phyloP scores from a whole-genome alignment of 306 rosid species.

The Cyclanthera cordifolia region DNA sequence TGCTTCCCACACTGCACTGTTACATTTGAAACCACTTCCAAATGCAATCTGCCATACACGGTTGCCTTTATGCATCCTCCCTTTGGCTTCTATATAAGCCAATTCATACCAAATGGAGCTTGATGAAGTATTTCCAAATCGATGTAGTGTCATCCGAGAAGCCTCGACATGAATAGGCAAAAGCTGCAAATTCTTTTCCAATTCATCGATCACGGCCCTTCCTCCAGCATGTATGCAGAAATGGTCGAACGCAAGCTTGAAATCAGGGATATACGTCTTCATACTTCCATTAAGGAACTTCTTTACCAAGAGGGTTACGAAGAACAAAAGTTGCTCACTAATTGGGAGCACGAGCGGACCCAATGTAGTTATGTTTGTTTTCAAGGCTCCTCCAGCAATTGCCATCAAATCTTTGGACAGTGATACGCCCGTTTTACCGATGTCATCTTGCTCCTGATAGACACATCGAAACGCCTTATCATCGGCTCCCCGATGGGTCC shows the following conservation, averaged over 20 bases:
- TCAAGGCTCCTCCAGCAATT: slow-evolving; percentile 60
- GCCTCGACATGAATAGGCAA: slow-evolving; percentile 61
- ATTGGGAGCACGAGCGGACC: slow-evolving; percentile 74
- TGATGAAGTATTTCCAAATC: slow-evolving; percentile 73
- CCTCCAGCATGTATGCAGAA: slow-evolving; percentile 77
- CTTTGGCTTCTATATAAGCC: slow-evolving; percentile 59
- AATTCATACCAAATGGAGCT: slow-evolving; percentile 80
- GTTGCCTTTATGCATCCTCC: slow-evolving; percentile 55
- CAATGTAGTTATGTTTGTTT: slow-evolving; percentile 55
- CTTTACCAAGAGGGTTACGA: slow-evolving; percentile 39
- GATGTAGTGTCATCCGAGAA: slow-evolving; percentile 66
- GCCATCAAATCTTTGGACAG: slow-evolving; percentile 73
- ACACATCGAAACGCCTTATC: slow-evolving; percentile 64
- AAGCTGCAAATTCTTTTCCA: slow-evolving; percentile 65
- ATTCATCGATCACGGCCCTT: slow-evolving; percentile 72
- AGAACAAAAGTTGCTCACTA: slow-evolving; percentile 70
- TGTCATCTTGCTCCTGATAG: slow-evolving; percentile 59
- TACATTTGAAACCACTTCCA: slow-evolving; percentile 74
- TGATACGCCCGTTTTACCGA: slow-evolving; percentile 62
- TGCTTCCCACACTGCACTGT: slow-evolving; percentile 75
- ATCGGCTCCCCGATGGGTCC: slow-evolving; percentile 61
- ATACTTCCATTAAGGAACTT: slow-evolving; percentile 34
- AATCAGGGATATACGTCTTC: slow-evolving; percentile 71
- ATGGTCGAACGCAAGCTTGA: slow-evolving; percentile 66
- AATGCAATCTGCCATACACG: slow-evolving; percentile 83